Base-by-base conservation (phyloP, 495 filamentous ascomycete genomes). In the Lasiosphaeria hispida region DNA sequence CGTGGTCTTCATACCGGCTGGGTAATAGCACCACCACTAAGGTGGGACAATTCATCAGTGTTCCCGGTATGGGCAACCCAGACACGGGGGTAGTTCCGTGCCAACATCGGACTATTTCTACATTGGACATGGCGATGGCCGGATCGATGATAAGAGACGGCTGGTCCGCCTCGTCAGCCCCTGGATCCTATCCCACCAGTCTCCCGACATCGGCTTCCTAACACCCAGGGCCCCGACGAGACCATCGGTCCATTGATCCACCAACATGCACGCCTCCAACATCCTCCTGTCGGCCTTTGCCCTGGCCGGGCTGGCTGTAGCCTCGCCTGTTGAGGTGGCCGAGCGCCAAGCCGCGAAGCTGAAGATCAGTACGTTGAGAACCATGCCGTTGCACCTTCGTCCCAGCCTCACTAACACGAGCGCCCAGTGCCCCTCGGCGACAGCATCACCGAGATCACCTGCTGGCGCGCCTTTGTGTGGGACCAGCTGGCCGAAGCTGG, bases 371-470 rank as follows among this genome's bases (percentile, higher is more conserved):
- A 37, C 11, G 52, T 61, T 11, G 4, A 37, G n/a, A 7, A 10
- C 44, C 19, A 4, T 18, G 8, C 8, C 23, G 14, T 30, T 30
- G 23, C 23, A 30, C 45, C 33, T 19, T 43, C 1, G 10, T 4
- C 2, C 15, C 11, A 8, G 35, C 11, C 14, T 8, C 14, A 45
- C 50, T 52, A 51, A 59, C 53, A 9, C 15, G 5, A n/a, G 10
- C 15, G 9, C 41, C 10, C 10, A 76, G 70, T 75, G 73, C 71
- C 71, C 5, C 64, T 76, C 10, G 73, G 73, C 13, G 73, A 76
- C 60, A 69, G 63, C 53, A 71, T 76, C 53, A 76, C 73, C 13
- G 73, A 76, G 40, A 71, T 76, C 55, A 74, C 71, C 36, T 76
- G 73, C 59, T 76, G 73, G 73, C 68, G 73, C 11, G 63, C 71